Percentiles rank a stretch among this genome's conserved stretches.
These are phyloP conservation scores for Zelonia costaricensis DNA, from an alignment of 208 protist genomes.

Conservation along the genomic window DNA sequence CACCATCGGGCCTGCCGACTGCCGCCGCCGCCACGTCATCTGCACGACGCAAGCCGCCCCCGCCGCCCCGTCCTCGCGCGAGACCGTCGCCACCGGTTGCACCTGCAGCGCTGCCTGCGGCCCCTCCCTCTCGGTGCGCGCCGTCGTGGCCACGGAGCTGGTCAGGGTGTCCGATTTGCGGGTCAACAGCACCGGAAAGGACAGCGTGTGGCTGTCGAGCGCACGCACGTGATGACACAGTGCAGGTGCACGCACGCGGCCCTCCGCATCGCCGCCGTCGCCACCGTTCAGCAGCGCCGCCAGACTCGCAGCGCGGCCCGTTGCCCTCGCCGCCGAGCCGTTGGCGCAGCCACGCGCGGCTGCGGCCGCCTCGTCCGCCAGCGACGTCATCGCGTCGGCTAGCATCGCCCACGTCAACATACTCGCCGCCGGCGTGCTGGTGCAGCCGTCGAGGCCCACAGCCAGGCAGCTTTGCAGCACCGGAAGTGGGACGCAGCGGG, in stretches of 20 bases:
- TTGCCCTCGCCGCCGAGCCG: background rate
- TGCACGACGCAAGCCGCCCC: slow-evolving; percentile 19
- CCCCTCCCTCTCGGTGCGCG: background rate
- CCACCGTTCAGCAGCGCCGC: background rate
- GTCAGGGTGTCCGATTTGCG: background rate
- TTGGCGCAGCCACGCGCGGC: too few relatives aligned
- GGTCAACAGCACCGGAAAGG: slow-evolving; percentile 17
- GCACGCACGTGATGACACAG: slow-evolving; percentile 5
- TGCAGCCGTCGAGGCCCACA: slow-evolving; percentile 17
- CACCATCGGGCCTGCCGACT: background rate
- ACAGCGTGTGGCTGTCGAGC: slow-evolving; percentile 10
- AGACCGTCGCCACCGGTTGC: background rate
- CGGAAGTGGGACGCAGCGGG: slow-evolving; percentile 14
- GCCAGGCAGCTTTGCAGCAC: slow-evolving; percentile 5
- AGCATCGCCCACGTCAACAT: slow-evolving; percentile 31
- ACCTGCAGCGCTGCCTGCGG: slow-evolving; percentile 1
- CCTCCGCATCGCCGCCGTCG: background rate
- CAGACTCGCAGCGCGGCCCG: background rate
- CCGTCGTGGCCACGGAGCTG: too few relatives aligned
- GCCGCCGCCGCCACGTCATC: slow-evolving; percentile 23
- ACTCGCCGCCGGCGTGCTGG: slow-evolving; percentile 5
- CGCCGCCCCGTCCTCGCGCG: background rate
- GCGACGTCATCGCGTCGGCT: slow-evolving; percentile 23
- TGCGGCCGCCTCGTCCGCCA: slow-evolving; percentile 14
- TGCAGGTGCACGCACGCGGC: background rate